Base-by-base conservation (phyloP, 257 asterid species). In the Linderniella brevidens region DNA sequence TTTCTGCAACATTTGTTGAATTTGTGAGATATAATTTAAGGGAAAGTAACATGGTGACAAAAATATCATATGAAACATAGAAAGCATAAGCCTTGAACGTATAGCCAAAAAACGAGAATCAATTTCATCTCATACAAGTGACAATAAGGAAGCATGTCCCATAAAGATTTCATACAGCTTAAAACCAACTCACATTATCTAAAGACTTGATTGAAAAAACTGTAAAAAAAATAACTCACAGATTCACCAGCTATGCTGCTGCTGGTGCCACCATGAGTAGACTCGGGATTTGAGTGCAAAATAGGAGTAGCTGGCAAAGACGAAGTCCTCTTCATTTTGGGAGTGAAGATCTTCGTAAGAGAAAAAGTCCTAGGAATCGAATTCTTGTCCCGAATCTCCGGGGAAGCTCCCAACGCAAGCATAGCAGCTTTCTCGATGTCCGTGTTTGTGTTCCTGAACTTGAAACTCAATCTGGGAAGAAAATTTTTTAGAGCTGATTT, bases 401-500 rank as follows among this genome's bases (percentile, higher is more conserved):
- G 72, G 16, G 86, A 69, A 54, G 41, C 76, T 61, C 88, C 84
- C 15, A 80, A 67, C 52, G 79, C 88, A 20, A 76, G 52, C 72
- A 78, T 76, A 57, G 88, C 83, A 42, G 84, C 86, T 17, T 70
- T 84, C 54, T 84, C 95, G 19, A 73, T 74, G 58, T 88, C 98
- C 0, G 80, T 48, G 32, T 63, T 70, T 44, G 71, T 56, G 45
- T 76, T 80, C 55, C 78, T 70, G 39, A 84, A 74, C 50, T 80
- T 80, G 71, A 80, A 80, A 81, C 85, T 80, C 49, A 84, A 57
- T 52, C 68, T 84, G 13, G 95, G 98, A 56, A 83, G 67, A 58
- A 29, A 66, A 56, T 70, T 88, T 68, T 74, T 55, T 13, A 25
- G 6, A 25, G 82, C 48, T 49, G 93, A 54, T 64, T 57, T 74